phyloP scores from a whole-genome alignment of 768 basidiomycete species.

The Dictyophora rubrovolvata region DNA sequence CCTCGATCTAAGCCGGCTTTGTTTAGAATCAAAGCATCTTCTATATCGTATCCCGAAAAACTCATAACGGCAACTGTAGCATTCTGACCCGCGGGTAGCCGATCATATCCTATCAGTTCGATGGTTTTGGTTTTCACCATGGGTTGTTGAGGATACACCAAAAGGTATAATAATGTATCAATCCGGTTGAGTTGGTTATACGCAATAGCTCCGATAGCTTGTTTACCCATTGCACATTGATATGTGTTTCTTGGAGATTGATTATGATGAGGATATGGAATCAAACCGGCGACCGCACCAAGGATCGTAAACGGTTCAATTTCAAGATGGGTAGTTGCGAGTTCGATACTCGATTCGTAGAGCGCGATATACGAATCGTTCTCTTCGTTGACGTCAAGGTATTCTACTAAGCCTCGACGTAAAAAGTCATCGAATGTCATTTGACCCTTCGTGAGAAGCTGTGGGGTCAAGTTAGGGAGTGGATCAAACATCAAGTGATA shows the following conservation, averaged over 20 bases:
- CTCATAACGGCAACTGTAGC: conserved; percentile 99
- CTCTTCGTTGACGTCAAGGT: conserved; percentile 98
- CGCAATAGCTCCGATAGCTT: conserved; percentile 96
- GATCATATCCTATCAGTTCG: conserved; percentile 92
- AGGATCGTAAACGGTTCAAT: conserved; percentile 98
- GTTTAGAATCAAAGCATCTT: conserved; percentile 95
- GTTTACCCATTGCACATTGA: conserved; percentile 99
- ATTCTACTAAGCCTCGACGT: conserved; percentile 86
- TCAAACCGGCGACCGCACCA: conserved; percentile 95
- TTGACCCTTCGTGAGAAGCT: conserved; percentile 72
- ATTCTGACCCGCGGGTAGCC: conserved; percentile 95
- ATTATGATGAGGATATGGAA: conserved; percentile 99
- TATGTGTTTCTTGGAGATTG: conserved; percentile 99
- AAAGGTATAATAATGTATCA: conserved; percentile 94
- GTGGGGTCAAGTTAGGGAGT: conserved; percentile 6
- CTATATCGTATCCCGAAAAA: conserved; percentile 98
- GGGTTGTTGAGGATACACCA: conserved; percentile 96
- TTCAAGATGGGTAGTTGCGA: conserved; percentile 86
- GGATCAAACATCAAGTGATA: conserved; percentile 5
- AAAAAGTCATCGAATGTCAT: conserved; percentile 93
- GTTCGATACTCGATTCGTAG: conserved; percentile 79
- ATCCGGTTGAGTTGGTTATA: conserved; percentile 98
- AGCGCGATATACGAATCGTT: conserved; percentile 95
- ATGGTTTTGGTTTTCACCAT: conserved; percentile 99
- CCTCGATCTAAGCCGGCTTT: conserved; percentile 95